These are phyloP conservation scores for Pseudofabraea citricarpa DNA, from an alignment of 2,329 filamentous ascomycete genomes.

Conservation along the genomic window DNA sequence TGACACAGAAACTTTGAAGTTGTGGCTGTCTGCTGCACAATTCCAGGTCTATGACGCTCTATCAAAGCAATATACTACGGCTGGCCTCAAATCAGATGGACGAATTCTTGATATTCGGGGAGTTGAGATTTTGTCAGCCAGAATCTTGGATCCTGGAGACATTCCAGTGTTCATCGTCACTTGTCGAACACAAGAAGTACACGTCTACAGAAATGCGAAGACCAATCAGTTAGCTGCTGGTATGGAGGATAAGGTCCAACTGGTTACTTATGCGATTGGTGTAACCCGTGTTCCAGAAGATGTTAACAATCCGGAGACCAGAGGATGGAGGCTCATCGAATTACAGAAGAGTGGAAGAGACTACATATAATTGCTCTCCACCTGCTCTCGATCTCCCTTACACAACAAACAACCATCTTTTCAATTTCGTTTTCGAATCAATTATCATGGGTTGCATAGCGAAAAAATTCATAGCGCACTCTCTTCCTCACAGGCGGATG, in stretches of 20 bases:
- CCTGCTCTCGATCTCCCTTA: not conserved
- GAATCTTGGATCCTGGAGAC: constrained; percentile 79
- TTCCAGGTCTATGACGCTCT: constrained; percentile 96
- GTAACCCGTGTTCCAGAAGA: constrained; percentile 92
- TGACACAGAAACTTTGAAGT: constrained; percentile 81
- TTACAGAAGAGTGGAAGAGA: constrained; percentile 97
- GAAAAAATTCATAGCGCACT: too few relatives aligned
- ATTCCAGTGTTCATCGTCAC: constrained; percentile 96
- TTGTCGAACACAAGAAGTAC: constrained; percentile 93
- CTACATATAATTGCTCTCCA: constrained; percentile 57
- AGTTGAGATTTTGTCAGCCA: constrained; percentile 80
- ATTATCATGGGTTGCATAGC: too few relatives aligned
- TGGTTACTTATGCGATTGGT: constrained; percentile 96
- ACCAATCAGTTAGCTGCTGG: constrained; percentile 84
- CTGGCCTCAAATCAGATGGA: constrained; percentile 90
- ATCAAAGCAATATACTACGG: constrained; percentile 91
- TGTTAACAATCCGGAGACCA: constrained; percentile 92
- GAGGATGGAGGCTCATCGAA: constrained; percentile 96
- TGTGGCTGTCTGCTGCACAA: constrained; percentile 95
- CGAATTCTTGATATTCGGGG: constrained; percentile 92
- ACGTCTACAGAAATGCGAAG: constrained; percentile 93
- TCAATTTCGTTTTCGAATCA: too few relatives aligned
- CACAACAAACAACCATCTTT: too few relatives aligned
- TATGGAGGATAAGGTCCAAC: constrained; percentile 98
- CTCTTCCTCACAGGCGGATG: too few relatives aligned